phyloP scores from a whole-genome alignment of 495 filamentous ascomycete genomes.

The Neurospora sublineolata region DNA sequence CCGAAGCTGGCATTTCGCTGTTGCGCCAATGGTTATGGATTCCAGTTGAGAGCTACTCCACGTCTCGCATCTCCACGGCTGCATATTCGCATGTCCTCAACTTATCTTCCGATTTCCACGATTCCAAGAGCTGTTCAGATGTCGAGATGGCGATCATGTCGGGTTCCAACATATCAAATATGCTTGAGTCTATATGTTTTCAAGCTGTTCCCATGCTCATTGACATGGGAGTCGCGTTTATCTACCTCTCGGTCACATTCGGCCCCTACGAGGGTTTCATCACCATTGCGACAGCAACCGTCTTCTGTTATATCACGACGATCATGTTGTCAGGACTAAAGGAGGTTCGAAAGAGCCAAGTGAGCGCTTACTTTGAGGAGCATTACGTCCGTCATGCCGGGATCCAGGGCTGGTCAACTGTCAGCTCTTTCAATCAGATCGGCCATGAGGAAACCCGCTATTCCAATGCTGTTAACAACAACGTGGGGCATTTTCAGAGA shows the following conservation, averaged over 20 bases:
- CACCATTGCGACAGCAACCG: constrained; percentile 46
- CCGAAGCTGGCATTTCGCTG: constrained; percentile 44
- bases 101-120: constrained; percentile 71
- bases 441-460: constrained; percentile 54
- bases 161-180: constrained; percentile 48
- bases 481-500: constrained; percentile 27
- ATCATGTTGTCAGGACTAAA: constrained; percentile 37
- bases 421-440: constrained; percentile 61
- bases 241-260: constrained; percentile 57
- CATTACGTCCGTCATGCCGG: constrained; percentile 50
- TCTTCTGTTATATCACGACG: constrained; percentile 53
- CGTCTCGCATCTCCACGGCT: constrained; percentile 47
- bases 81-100: constrained; percentile 68
- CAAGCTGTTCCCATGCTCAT: constrained; percentile 57
- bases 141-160: constrained; percentile 55
- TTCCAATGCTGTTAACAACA: constrained; percentile 34
- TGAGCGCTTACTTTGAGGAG: constrained; percentile 41
- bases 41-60: constrained; percentile 53
- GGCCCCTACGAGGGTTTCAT: constrained; percentile 66
- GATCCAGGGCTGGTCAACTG: constrained; percentile 58
- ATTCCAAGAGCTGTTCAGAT: constrained; percentile 60
- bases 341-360: constrained; percentile 18
- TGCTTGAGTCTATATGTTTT: constrained; percentile 59
- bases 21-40: constrained; percentile 51
- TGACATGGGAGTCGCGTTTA: constrained; percentile 57